Conservation (phyloP, 192 early-diverging fungal genomes). For the Entomortierella parvispora region DNA sequence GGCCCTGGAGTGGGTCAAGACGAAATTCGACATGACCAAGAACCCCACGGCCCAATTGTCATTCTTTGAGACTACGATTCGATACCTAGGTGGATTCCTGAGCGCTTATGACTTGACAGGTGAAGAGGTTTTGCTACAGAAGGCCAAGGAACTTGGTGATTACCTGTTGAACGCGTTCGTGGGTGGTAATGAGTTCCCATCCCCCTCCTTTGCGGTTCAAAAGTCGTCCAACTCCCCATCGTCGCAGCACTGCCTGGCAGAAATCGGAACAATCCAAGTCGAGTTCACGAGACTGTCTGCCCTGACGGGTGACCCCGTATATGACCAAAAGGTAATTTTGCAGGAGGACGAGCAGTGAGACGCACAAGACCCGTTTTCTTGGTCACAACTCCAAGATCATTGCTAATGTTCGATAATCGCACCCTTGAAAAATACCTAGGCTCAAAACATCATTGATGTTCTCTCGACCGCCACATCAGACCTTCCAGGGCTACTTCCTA, state of each 20-base stretch:
- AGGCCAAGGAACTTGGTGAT: conserved; percentile 76
- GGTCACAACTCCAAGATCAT: no score
- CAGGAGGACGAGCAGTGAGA: conserved; percentile 65
- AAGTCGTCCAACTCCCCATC: conserved; percentile 23
- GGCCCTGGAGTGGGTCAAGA: conserved; percentile 72
- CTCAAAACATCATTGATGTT: conserved; percentile 25
- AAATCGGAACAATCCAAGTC: conserved; percentile 82
- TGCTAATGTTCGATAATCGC: no score
- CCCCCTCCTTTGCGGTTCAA: conserved; percentile 14
- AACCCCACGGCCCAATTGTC: conserved; percentile 58
- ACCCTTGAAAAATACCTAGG: no score
- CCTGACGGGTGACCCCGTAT: conserved; percentile 77
- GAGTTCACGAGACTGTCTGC: conserved; percentile 86
- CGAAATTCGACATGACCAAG: conserved; percentile 63
- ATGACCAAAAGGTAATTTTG: conserved; percentile 65
- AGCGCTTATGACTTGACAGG: conserved; percentile 85
- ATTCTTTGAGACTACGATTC: conserved; percentile 89
- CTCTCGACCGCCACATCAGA: conserved; percentile 22
- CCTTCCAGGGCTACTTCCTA: conserved; percentile 22
- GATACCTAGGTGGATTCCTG: conserved; percentile 79
- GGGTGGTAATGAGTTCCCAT: conserved; percentile 15
- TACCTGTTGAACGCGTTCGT: conserved; percentile 76
- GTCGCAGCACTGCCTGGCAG: conserved; percentile 62
- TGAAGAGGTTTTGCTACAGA: conserved; percentile 73
- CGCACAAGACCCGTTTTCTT: no score